These are phyloP conservation scores for Ophiostoma fasciatum DNA, from an alignment of 2,329 filamentous ascomycete species.

Conservation along the genomic window DNA sequence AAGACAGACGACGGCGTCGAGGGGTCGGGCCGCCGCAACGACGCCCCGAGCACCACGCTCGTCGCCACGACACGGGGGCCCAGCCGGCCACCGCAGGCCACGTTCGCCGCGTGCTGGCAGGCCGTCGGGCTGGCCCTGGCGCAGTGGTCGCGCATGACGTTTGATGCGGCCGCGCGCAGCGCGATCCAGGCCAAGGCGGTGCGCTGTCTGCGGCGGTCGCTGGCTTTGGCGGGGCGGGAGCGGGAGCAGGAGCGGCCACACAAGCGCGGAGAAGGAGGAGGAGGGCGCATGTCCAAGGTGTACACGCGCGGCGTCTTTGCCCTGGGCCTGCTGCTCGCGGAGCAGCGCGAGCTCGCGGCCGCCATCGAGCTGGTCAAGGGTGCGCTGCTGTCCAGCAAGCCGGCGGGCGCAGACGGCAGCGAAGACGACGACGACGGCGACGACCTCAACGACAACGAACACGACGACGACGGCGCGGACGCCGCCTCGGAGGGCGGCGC, in stretches of 20 bases:
- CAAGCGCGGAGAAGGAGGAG: no score
- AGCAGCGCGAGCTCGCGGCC: conserved; percentile 63
- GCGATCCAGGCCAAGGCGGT: conserved; percentile 68
- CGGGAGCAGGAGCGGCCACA: conserved; percentile 49
- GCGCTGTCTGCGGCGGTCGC: conserved; percentile 55
- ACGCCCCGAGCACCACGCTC: conserved; percentile 6
- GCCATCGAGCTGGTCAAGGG: conserved; percentile 74
- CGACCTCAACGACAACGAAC: no score
- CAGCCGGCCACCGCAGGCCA: conserved; percentile 37
- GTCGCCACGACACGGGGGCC: conserved; percentile 11
- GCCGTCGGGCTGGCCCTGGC: conserved; percentile 76
- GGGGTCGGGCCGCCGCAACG: no score
- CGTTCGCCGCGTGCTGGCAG: conserved; percentile 60
- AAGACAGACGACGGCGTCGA: no score
- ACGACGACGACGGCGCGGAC: no score
- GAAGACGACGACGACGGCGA: no score
- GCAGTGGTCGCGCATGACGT: conserved; percentile 74
- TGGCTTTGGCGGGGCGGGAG: no score
- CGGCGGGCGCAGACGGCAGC: no score
- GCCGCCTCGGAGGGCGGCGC: conserved; percentile 28
- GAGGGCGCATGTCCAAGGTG: no score
- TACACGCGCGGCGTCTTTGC: conserved; percentile 69
- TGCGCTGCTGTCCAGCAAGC: conserved; percentile 50
- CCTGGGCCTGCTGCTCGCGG: conserved; percentile 71
- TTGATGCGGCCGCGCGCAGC: conserved; percentile 54